These are phyloP conservation scores for Neurospora discreta DNA, from an alignment of 495 filamentous ascomycete species.

Conservation along the genomic window DNA sequence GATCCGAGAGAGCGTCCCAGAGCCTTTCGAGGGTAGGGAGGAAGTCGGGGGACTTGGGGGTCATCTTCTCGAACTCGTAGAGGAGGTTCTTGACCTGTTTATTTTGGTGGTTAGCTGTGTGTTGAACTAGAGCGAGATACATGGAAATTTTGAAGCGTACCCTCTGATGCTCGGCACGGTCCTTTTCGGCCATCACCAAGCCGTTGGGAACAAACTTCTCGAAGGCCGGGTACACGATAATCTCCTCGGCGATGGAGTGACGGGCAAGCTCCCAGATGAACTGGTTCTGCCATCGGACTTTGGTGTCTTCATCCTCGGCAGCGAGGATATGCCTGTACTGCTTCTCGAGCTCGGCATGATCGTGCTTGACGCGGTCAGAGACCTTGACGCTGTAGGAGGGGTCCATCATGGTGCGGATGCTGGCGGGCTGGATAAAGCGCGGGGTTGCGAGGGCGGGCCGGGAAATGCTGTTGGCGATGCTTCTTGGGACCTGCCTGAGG, in stretches of 20 bases:
- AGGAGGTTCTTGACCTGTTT: slow-evolving; percentile 51
- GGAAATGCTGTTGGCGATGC: neutral
- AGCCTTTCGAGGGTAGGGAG: slow-evolving; percentile 39
- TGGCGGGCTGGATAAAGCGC: neutral
- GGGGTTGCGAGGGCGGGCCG: neutral
- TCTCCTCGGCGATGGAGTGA: slow-evolving; percentile 54
- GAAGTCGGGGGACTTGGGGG: slow-evolving; percentile 36
- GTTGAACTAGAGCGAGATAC: no score
- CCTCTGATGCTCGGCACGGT: slow-evolving; percentile 46
- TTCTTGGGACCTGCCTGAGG: neutral
- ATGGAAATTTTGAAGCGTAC: slow-evolving; percentile 18
- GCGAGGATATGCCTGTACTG: slow-evolving; percentile 48
- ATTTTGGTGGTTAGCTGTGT: no score
- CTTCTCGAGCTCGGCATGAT: slow-evolving; percentile 51
- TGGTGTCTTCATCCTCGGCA: slow-evolving; percentile 35
- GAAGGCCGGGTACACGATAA: slow-evolving; percentile 58
- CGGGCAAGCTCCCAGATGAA: slow-evolving; percentile 64
- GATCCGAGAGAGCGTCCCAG: slow-evolving; percentile 38
- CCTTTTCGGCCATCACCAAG: slow-evolving; percentile 42
- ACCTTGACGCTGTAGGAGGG: slow-evolving; percentile 12
- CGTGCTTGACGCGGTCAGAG: slow-evolving; percentile 46
- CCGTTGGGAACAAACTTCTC: slow-evolving; percentile 48
- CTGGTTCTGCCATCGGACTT: slow-evolving; percentile 48
- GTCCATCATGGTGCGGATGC: neutral
- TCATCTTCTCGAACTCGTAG: slow-evolving; percentile 48